phyloP scores from a whole-genome alignment of 805 yeast species.

The Saturnispora dispora region DNA sequence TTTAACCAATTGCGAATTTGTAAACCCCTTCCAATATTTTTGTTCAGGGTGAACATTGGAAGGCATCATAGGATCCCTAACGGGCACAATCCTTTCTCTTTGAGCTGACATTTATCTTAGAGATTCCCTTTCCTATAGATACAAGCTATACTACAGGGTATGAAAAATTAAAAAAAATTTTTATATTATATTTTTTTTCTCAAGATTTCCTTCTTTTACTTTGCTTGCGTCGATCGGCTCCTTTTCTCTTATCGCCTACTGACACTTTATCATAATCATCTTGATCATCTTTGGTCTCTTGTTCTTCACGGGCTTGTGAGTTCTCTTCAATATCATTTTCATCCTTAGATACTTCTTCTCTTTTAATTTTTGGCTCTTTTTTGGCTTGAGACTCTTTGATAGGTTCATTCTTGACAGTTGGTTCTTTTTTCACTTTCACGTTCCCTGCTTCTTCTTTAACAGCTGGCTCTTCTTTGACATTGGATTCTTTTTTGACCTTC shows the following conservation, averaged over 20 bases:
- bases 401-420: not conserved
- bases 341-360: not conserved
- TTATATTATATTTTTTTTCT: not conserved
- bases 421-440: not conserved
- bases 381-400: not conserved
- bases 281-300: too few relatives aligned
- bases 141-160: not conserved
- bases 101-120: constrained; percentile 55
- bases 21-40: constrained; percentile 84
- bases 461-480: not conserved
- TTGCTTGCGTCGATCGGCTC: not conserved
- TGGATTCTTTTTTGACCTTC: not conserved
- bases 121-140: not conserved
- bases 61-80: constrained; percentile 68
- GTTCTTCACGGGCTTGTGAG: not conserved
- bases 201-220: not conserved
- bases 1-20: constrained; percentile 79
- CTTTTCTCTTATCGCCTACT: not conserved
- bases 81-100: constrained; percentile 53
- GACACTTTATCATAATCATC: not conserved
- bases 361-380: not conserved
- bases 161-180: not conserved
- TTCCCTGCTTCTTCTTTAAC: too few relatives aligned
- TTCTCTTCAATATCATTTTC: not conserved
- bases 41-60: constrained; percentile 86